phyloP scores from a whole-genome alignment of 2,329 filamentous ascomycete species.

The Scolecobasidium constrictum region DNA sequence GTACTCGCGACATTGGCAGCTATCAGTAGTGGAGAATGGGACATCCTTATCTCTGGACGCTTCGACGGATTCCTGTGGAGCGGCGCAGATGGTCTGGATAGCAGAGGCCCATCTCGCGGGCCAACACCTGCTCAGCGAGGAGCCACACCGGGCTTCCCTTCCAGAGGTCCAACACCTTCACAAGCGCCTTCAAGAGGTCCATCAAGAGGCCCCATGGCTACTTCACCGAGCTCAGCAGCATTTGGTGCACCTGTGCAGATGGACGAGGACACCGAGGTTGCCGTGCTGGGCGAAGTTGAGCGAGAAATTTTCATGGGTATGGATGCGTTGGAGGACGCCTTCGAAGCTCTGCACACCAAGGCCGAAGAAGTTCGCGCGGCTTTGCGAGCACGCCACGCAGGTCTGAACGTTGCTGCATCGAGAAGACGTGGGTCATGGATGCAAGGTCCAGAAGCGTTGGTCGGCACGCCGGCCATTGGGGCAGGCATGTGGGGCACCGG shows the following conservation, averaged over 20 bases:
- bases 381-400: conserved; percentile 72
- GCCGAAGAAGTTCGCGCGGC: conserved; percentile 71
- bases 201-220: conserved; percentile 29
- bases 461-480: conserved; percentile 10
- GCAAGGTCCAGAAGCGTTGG: conserved; percentile 27
- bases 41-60: conserved; percentile 83
- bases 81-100: conserved; percentile 60
- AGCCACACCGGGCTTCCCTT: conserved; percentile 21
- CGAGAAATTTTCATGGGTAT: conserved; percentile 88
- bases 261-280: conserved; percentile 90
- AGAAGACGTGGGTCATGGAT: conserved; percentile 38
- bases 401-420: conserved; percentile 57
- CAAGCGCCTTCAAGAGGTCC: conserved; percentile 19
- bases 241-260: conserved; percentile 70
- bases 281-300: conserved; percentile 80
- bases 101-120: conserved; percentile 37
- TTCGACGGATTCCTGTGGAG: conserved; percentile 96
- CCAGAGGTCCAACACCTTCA: conserved; percentile 36
- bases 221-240: conserved; percentile 28
- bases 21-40: conserved; percentile 90
- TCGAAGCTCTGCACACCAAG: conserved; percentile 78
- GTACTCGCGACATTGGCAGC: conserved; percentile 78
- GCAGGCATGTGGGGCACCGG: conserved; percentile 13
- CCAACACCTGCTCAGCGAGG: conserved; percentile 4
- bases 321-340: conserved; percentile 89